Base-by-base conservation (phyloP, 2,329 filamentous ascomycete genomes). In the Penicillium frequentans region DNA sequence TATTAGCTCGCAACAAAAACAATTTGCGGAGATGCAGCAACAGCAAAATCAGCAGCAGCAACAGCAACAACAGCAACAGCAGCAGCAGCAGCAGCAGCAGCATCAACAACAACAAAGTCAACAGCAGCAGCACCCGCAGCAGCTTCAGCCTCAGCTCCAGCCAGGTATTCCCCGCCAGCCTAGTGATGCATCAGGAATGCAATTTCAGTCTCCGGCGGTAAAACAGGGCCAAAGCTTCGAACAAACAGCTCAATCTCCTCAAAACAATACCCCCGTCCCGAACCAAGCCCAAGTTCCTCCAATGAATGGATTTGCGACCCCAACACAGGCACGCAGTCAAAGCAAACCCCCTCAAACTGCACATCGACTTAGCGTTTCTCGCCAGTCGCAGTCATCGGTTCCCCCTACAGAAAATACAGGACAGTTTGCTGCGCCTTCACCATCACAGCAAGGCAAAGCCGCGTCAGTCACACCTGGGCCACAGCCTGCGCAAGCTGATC, bases 161-260 rank as follows among this genome's bases (percentile, higher is more conserved):
- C 56, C 49, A 24, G 58, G 59, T 19, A 44, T 78, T 45, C 77
- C 79, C 21, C 77, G 72, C 42, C 72, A 71, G 42, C 64, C 68
- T 2, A 68, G 64, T 56, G 68, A 74, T 59, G 62, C 72, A 31
- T 68, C 75, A 49, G 76, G 76, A 21, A 72, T 79, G 52, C 75
- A 76, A 21, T 78, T 79, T 54, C 78, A 70, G 66, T 77, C 72
- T 53, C 77, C 53, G 56, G 75, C 60, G 72, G 77, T 37, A 77
- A 86, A 72, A 68, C 76, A 79, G 77, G 58, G 83, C 78, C 65
- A 85, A 75, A 66, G 64, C 54, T 87, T 73, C 45, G 73, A 75
- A 16, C 64, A 64, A 43, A 54, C 68, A 19, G 61, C 70, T 33
- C 69, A 73, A 21, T 70, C 69, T 26, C 70, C 73, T 44, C 71